Evolutionary conservation across 2,329 filamentous ascomycete species (phyloP).

Genomic region (Helminthosporium solani): DNA sequence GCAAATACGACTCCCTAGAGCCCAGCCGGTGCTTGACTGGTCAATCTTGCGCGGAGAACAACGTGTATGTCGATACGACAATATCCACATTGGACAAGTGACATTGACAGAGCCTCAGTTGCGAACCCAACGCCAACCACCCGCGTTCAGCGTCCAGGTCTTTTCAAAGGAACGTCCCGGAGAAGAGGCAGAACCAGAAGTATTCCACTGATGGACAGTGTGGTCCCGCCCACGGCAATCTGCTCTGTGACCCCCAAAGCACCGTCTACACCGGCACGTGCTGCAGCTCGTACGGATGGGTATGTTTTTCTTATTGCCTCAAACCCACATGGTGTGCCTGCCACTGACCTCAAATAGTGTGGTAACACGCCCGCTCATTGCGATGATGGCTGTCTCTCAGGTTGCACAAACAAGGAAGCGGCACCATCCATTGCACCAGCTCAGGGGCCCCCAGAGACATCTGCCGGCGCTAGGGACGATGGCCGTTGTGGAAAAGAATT

Average conservation of each 20-base stretch:
- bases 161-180: constrained; percentile 23
- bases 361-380: constrained; percentile 46
- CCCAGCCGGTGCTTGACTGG: constrained; percentile 40
- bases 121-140: constrained; percentile 19
- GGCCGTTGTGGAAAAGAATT: constrained; percentile 47
- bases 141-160: constrained; percentile 29
- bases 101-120: constrained; percentile 14
- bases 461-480: constrained; percentile 29
- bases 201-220: constrained; percentile 45
- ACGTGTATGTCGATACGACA: constrained; percentile 28
- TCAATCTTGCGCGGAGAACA: constrained; percentile 38
- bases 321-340: background rate
- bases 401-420: constrained; percentile 23
- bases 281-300: constrained; percentile 47
- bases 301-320: constrained; percentile 19
- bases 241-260: constrained; percentile 48
- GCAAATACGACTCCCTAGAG: constrained; percentile 31
- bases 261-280: constrained; percentile 48
- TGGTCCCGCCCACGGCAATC: constrained; percentile 42
- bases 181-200: constrained; percentile 32
- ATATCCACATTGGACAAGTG: background rate
- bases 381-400: constrained; percentile 39
- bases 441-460: constrained; percentile 10
- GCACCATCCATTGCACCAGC: constrained; percentile 7
- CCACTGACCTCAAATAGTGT: constrained; percentile 34